Evolutionary conservation across 176 grass and related monocot genomes (phyloP), one percentile per base, ranked within the genome.

Genomic region (Lolium multiflorum): DNA sequence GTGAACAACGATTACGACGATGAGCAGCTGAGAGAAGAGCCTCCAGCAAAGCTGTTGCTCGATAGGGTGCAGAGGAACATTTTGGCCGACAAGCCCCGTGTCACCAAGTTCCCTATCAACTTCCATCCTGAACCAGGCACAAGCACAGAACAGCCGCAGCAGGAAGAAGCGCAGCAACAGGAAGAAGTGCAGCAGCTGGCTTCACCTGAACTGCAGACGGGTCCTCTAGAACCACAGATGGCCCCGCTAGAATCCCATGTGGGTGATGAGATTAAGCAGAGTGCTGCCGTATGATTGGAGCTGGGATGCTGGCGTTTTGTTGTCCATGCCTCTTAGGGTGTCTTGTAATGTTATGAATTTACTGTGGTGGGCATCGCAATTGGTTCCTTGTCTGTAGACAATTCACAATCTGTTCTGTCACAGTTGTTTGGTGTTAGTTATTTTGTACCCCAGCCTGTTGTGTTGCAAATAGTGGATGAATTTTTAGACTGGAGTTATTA

Each of bases 71-170:
- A 99, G 82, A 91, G 97, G 57, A 99, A 99, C 84, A 99, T 99
- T 86, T 65, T 99, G 71, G 92, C 92, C 0, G 97, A 99, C 85
- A 99, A 99, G 63, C 97, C 97, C 71, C 93, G 97, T 3, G 94
- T 99, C 84, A 99, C 97, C 64, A 99, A 96, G 83, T 99, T 99
- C 71, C 97, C 97, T 4, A 96, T 99, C 81, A 99, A 96, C 89
- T 96, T 99, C 88, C 94, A 99, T 70, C 97, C 97, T 63, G 94
- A 94, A 81, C 71, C 93, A 1, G 90, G 70, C 58, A 93, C 95
- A n/a, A 90, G 84, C 21, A n/a, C 86, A 2, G 78, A 76, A 11
- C 92, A 85, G 55, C 89, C 18, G 0, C 91, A 90, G 43, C 93
- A 93, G 71, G 91, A 74, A 25, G 24, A 21, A 63, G 60, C 24